A percentile compares a stretch with the other conserved stretches of the same genome.
Conservation (phyloP, 495 filamentous ascomycete species). For the Penicillium roqueforti region DNA sequence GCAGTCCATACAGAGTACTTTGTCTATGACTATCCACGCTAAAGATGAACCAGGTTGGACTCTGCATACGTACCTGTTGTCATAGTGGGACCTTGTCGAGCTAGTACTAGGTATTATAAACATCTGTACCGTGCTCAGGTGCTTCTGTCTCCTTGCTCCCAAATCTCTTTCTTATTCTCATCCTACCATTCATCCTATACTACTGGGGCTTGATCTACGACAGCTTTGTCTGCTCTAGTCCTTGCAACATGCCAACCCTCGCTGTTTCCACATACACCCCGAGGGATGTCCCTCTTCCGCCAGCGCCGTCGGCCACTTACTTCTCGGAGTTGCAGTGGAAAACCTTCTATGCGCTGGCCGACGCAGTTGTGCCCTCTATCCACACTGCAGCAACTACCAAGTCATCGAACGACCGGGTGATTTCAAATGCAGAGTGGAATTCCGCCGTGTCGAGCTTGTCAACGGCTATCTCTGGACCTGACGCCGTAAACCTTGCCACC, state of each 20-base stretch:
- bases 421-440: slow-evolving; percentile 37
- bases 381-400: slow-evolving; percentile 24
- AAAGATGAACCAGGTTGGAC: background rate
- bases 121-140: background rate
- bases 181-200: background rate
- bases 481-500: slow-evolving; percentile 28
- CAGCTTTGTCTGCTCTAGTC: background rate
- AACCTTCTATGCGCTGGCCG: slow-evolving; percentile 51
- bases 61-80: background rate
- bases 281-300: slow-evolving; percentile 41
- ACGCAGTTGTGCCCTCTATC: slow-evolving; percentile 53
- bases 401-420: slow-evolving; percentile 28
- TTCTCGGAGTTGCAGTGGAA: slow-evolving; percentile 53
- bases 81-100: background rate
- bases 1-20: too few relatives aligned
- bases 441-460: slow-evolving; percentile 28
- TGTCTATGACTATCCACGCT: too few relatives aligned
- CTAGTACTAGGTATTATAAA: background rate
- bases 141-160: background rate
- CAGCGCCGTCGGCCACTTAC: slow-evolving; percentile 32
- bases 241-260: slow-evolving; percentile 24
- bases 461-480: slow-evolving; percentile 24
- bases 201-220: background rate
- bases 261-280: slow-evolving; percentile 31
- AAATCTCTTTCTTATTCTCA: background rate